phyloP scores from a whole-genome alignment of 768 basidiomycete genomes.

The Mrakia frigida region DNA sequence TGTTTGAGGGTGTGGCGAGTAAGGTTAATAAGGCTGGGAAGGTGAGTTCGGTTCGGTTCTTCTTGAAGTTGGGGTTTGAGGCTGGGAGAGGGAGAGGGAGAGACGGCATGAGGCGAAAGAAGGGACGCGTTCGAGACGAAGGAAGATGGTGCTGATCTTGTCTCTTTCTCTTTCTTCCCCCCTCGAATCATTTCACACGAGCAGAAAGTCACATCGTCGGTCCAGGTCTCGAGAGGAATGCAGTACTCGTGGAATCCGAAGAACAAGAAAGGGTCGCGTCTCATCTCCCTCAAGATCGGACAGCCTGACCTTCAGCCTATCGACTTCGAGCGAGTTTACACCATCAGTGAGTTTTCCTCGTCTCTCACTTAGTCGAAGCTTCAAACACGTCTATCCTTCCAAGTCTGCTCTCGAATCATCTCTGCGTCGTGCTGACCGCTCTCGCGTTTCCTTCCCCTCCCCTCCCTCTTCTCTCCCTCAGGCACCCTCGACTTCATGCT shows the following conservation, averaged over 20 bases:
- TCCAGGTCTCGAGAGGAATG: constrained; percentile 47
- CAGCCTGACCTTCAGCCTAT: constrained; percentile 24
- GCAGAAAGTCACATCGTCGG: constrained; percentile 46
- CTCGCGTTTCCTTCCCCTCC: not conserved
- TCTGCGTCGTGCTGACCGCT: not conserved
- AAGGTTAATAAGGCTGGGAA: constrained; percentile 36
- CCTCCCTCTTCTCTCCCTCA: not conserved
- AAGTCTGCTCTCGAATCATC: not conserved
- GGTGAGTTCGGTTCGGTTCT: not conserved
- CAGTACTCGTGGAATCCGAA: constrained; percentile 37
- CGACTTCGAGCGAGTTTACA: constrained; percentile 36
- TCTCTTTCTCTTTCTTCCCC: constrained; percentile 26
- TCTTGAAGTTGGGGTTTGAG: too few relatives aligned
- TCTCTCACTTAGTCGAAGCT: not conserved
- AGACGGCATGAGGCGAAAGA: too few relatives aligned
- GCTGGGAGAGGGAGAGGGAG: too few relatives aligned
- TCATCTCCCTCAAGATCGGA: constrained; percentile 37
- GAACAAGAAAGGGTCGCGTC: constrained; percentile 34
- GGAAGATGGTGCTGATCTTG: not conserved
- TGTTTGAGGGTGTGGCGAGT: constrained; percentile 49
- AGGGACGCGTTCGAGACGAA: not conserved
- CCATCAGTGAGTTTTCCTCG: constrained; percentile 27
- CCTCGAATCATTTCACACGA: too few relatives aligned
- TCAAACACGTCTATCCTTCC: too few relatives aligned
- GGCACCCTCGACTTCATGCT: constrained; percentile 39